Evolutionary conservation across 305 asterid genomes (phyloP), one percentile per base, ranked within the genome.

Genomic region (Fraxinus xanthoxyloides): DNA sequence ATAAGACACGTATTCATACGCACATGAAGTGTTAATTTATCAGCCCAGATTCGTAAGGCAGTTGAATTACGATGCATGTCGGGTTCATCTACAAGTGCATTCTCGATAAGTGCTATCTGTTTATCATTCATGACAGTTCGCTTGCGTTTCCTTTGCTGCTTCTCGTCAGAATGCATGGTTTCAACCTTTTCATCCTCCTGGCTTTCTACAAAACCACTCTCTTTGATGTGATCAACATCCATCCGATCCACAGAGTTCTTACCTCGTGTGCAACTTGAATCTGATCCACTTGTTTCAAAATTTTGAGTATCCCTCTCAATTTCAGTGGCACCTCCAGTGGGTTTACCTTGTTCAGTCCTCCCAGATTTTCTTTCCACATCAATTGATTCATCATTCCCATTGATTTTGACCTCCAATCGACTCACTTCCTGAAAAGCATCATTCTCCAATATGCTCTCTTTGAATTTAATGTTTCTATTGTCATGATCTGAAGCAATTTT

Each of bases 41-140:
- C 96, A 72, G 98, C 94, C 98, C 98, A 97, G 9, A 28, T 51
- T 51, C 87, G 88, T 76, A 97, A 87, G 3, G 90, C 76, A 77
- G 85, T 34, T 77, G 92, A 88, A 86, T 95, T 95, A 54, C 98
- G 95, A 84, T 97, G 98, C 98, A 97, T 89, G 81, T 92, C 97
- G 73, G 98, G 98, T 88, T 97, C 98, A 19, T 88, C 89, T 74
- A 82, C 79, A 69, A 97, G 89, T 48, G 99, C 98, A 79, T 87
- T 85, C 89, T 97, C 99, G 31, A 95, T 89, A 51, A 91, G 92
- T 61, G 89, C 82, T 28, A 97, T 90, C 87, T 97, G 99, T 67
- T 85, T 88, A 40, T 95, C 98, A 72, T 95, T 95, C 99, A 97
- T 97, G 79, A 97, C 81, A 51, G 97, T 92, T 26, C 99, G 89